phyloP scores from a whole-genome alignment of 2,329 filamentous ascomycete species.

The Colletotrichum sp. region DNA sequence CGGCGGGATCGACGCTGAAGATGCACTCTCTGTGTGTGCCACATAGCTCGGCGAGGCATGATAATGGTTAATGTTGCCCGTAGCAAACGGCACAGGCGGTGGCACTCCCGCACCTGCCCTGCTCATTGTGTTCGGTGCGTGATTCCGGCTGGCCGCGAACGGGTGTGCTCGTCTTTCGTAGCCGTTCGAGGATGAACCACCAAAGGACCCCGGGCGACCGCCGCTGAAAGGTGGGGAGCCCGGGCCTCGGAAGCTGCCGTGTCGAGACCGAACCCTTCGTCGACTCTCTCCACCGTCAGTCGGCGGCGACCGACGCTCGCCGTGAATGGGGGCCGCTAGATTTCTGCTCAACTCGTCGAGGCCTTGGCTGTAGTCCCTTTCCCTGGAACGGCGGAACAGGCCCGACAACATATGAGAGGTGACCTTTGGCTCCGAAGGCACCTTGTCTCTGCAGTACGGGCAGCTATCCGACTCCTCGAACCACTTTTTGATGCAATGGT shows the following conservation, averaged over 20 bases:
- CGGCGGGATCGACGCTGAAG: not conserved
- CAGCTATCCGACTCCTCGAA: constrained; percentile 67
- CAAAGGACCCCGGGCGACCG: not conserved
- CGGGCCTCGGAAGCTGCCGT: constrained; percentile 2
- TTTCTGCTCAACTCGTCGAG: not conserved
- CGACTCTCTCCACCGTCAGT: constrained; percentile 11
- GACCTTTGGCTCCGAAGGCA: constrained; percentile 51
- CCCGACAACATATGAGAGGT: not conserved
- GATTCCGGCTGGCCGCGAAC: not conserved
- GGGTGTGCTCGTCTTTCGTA: constrained; percentile 1
- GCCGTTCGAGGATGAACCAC: not conserved
- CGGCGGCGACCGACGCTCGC: constrained; percentile 17
- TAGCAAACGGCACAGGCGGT: not conserved
- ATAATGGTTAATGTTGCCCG: not conserved
- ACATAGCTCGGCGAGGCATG: not conserved
- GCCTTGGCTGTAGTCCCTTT: not conserved
- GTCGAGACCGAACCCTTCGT: constrained; percentile 16
- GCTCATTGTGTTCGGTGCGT: not conserved
- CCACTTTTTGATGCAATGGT: constrained; percentile 71
- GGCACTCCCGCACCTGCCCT: not conserved
- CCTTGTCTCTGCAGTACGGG: constrained; percentile 68
- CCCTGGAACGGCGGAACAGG: not conserved
- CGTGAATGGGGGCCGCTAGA: not conserved
- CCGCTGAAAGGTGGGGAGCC: constrained; percentile 10
- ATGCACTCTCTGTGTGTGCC: not conserved